Evolutionary conservation across 768 basidiomycete species (phyloP), one percentile per base, ranked within the genome.

Genomic region (Leccinum barrowsii): DNA sequence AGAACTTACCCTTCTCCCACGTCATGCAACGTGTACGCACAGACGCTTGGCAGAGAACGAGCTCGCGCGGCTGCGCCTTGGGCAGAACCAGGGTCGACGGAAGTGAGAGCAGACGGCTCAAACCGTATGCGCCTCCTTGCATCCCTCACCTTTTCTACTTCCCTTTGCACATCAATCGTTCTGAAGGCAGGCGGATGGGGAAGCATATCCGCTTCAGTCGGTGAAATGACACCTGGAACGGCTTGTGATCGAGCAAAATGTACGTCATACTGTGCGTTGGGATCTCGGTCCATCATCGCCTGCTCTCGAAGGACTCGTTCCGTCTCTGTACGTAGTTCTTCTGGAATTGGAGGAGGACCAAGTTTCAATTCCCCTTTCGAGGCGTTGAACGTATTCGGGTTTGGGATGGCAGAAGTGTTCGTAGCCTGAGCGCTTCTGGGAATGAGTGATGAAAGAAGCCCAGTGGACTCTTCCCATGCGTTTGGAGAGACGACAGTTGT

Each of bases 11-110:
- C 92, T 76, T 98, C 96, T n/a, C 87, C 86, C 2, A 90, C 85
- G 66, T 98, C 94, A 70, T 97, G 95, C 44, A 99, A 69, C 4
- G 97, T 98, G 68, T 97, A 98, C 6, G 92, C 86, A 64, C 96
- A 97, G 55, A 98, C 86, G 65, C 95, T 98, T 2, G 96, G 96
- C 56, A 96, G 74, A 46, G 87, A 89, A 13, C 85, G 80, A 2
- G 86, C 80, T 56, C 83, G 77, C 3, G 66, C 65, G 32, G 82
- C 71, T 54, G 76, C 74, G 8, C 80, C 85, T 71, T 88, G 89
- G 32, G 83, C 72, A 22, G 83, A 83, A 63, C 80, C 80, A 34
- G 72, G 70, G 68, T 90, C 88, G 12, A 84, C 72, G 60, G 79
- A 82, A 44, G 74, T 75, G 49, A 90, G 72, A 7, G 77, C 73